Percentiles rank a stretch among this genome's conserved stretches.
phyloP scores from a whole-genome alignment of 805 yeast genomes.

The Ogataea nonfermentans region DNA sequence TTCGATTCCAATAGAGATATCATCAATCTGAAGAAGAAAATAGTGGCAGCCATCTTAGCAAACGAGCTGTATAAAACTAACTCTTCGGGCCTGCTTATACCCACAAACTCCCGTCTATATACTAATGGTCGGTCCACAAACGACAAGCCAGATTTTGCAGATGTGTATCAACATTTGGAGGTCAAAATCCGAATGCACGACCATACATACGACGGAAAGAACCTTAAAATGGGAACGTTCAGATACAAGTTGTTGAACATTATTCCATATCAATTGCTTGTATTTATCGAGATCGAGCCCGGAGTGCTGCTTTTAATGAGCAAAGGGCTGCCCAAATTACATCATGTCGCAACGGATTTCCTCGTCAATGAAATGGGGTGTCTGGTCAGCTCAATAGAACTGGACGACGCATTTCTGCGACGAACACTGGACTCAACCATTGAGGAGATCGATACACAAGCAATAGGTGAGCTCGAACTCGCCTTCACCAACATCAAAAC shows the following conservation, averaged over 20 bases:
- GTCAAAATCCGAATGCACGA: conserved; percentile 26
- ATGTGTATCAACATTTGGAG: conserved; percentile 22
- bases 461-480: conserved; percentile 20
- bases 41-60: conserved; percentile 23
- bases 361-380: conserved; percentile 26
- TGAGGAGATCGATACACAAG: background rate
- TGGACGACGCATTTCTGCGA: conserved; percentile 17
- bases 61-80: conserved; percentile 23
- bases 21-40: conserved; percentile 15
- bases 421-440: conserved; percentile 15
- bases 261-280: conserved; percentile 29
- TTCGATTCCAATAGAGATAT: conserved; percentile 20
- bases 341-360: conserved; percentile 20
- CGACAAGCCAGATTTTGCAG: conserved; percentile 26
- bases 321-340: conserved; percentile 23
- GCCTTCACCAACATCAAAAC: conserved; percentile 20
- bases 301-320: conserved; percentile 22
- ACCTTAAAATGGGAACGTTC: conserved; percentile 27
- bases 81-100: conserved; percentile 19
- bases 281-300: conserved; percentile 27
- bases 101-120: conserved; percentile 23
- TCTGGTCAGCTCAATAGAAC: conserved; percentile 16
- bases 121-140: conserved; percentile 20
- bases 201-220: conserved; percentile 7
- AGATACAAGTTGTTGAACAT: conserved; percentile 29